Percentiles rank a stretch among this genome's conserved stretches.
phyloP scores from a whole-genome alignment of 1,284 basidiomycete genomes.

The Phylloporus sp. region DNA sequence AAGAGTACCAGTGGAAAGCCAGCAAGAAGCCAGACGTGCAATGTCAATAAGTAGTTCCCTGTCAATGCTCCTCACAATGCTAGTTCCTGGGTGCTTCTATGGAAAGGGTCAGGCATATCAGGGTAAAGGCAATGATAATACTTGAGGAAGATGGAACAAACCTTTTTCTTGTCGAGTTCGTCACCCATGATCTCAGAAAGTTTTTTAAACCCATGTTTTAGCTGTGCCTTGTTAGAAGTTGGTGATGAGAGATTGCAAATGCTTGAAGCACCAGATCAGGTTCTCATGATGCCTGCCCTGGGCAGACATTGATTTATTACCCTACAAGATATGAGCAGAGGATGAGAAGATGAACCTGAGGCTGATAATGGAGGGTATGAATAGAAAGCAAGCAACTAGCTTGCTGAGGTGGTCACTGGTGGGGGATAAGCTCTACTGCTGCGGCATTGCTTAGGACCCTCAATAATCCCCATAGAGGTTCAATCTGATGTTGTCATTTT shows the following conservation, averaged over 20 bases:
- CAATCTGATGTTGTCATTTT: neutral
- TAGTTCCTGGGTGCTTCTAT: conserved; percentile 74
- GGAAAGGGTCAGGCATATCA: conserved; percentile 26
- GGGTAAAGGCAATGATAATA: conserved; percentile 38
- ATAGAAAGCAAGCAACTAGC: conserved; percentile 7
- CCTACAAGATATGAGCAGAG: conserved; percentile 47
- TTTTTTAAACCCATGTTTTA: conserved; percentile 85
- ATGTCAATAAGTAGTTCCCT: no score
- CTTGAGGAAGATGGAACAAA: conserved; percentile 42
- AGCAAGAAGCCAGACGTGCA: no score
- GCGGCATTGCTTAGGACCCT: no score
- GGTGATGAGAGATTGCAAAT: conserved; percentile 85
- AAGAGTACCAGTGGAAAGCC: no score
- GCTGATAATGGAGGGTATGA: conserved; percentile 82
- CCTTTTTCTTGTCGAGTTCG: conserved; percentile 89
- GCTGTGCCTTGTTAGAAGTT: conserved; percentile 83
- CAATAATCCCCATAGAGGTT: neutral
- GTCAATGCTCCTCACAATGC: no score
- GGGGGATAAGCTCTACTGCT: no score
- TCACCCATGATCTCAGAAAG: conserved; percentile 83
- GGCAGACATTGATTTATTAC: conserved; percentile 88
- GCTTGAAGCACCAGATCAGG: conserved; percentile 86
- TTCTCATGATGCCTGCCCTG: conserved; percentile 87
- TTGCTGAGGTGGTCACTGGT: no score
- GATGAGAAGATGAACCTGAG: conserved; percentile 52